phyloP scores from a whole-genome alignment of 2,329 filamentous ascomycete species.

The Beauveria pseudobassiana region DNA sequence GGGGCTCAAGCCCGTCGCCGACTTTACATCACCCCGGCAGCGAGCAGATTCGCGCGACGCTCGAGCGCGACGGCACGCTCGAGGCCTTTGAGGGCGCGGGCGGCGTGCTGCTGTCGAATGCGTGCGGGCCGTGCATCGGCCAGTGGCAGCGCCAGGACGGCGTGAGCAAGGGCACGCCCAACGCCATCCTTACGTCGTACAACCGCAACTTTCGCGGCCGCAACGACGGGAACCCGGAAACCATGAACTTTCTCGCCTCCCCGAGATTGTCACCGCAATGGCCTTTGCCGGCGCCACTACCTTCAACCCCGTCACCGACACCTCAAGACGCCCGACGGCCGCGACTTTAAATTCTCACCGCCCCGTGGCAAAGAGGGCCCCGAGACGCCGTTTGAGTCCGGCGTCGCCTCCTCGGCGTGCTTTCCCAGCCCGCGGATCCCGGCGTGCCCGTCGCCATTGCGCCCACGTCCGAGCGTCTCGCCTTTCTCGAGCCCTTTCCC shows the following conservation, averaged over 20 bases:
- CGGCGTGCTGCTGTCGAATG: constrained; percentile 85
- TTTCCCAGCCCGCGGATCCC: constrained; percentile 64
- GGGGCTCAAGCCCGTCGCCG: constrained; percentile 80
- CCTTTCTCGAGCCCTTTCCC: constrained; percentile 82
- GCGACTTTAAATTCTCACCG: constrained; percentile 76
- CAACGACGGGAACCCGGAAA: constrained; percentile 92
- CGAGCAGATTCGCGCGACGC: constrained; percentile 91
- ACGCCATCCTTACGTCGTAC: constrained; percentile 94
- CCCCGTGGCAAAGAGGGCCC: constrained; percentile 64
- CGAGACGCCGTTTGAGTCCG: constrained; percentile 62
- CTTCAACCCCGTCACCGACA: constrained; percentile 93
- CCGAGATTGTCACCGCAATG: constrained; percentile 95
- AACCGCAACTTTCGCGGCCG: constrained; percentile 97
- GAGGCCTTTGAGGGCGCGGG: constrained; percentile 80
- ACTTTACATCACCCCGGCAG: constrained; percentile 93
- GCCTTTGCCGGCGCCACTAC: constrained; percentile 85
- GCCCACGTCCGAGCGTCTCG: constrained; percentile 82
- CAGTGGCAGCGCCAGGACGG: constrained; percentile 93
- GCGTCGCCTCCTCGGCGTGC: constrained; percentile 69
- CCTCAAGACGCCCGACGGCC: constrained; percentile 72
- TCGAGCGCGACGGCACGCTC: constrained; percentile 82
- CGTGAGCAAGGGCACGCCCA: constrained; percentile 73
- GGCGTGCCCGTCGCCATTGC: constrained; percentile 68
- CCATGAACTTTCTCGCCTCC: constrained; percentile 98
- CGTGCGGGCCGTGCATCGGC: constrained; percentile 88